Conservation (phyloP, 345 rosid genomes). For the Gossypium ekmanianum region DNA sequence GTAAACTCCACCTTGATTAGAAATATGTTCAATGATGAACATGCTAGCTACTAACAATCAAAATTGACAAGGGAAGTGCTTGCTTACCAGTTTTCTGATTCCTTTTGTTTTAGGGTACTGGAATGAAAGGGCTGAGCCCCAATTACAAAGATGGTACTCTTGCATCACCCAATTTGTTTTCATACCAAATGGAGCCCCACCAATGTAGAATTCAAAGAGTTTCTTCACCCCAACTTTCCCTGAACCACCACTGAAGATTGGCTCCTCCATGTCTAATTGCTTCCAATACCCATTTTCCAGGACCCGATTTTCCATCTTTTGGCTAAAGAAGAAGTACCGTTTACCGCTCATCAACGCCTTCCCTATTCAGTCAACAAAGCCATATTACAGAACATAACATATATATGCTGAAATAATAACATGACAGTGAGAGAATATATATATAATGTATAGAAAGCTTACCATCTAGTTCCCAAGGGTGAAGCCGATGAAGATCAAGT, state of each 20-base stretch:
- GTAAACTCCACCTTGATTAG: not conserved
- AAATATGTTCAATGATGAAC: not conserved
- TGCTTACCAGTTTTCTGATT: constrained; percentile 19
- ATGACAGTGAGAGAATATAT: not conserved
- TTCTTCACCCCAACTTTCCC: constrained; percentile 36
- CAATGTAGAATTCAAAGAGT: constrained; percentile 23
- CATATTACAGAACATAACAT: not conserved
- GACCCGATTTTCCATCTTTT: constrained; percentile 21
- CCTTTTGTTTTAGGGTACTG: constrained; percentile 9
- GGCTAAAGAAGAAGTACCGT: constrained; percentile 38
- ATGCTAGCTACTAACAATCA: not conserved
- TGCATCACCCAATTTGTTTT: constrained; percentile 46
- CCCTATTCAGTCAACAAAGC: constrained; percentile 18
- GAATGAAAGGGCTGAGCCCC: not conserved
- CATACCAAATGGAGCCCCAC: constrained; percentile 11
- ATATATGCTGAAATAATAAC: not conserved
- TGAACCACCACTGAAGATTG: constrained; percentile 15
- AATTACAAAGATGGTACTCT: constrained; percentile 32
- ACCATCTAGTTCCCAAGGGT: constrained; percentile 49
- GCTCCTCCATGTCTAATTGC: constrained; percentile 25
- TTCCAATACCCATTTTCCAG: constrained; percentile 42
- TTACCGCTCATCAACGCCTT: constrained; percentile 34
- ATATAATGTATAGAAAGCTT: not conserved
- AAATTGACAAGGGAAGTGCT: not conserved
- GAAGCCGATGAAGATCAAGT: constrained; percentile 21